Conservation (phyloP, 192 early-diverging fungal species). For the Coemansia sp. region DNA sequence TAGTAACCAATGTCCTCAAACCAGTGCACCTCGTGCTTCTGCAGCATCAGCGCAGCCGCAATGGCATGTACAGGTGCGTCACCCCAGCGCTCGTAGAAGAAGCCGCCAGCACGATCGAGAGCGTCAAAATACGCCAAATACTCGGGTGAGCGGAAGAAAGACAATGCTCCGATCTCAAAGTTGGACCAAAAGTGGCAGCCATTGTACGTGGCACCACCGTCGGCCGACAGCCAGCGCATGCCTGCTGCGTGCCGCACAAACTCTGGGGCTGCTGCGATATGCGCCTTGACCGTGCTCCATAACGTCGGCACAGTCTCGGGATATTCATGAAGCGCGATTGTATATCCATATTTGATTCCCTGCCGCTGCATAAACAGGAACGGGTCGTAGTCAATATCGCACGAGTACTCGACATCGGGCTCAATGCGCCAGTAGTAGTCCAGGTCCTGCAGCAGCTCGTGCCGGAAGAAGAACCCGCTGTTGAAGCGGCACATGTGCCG, state of each 20-base stretch:
- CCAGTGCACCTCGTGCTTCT: conserved; percentile 62
- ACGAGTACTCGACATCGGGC: conserved; percentile 76
- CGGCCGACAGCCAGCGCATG: conserved; percentile 57
- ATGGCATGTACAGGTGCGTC: conserved; percentile 74
- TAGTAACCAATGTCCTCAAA: conserved; percentile 74
- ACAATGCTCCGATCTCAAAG: conserved; percentile 80
- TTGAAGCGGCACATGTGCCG: conserved; percentile 80
- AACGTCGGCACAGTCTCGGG: conserved; percentile 68
- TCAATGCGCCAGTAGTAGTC: conserved; percentile 92
- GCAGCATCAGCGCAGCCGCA: conserved; percentile 59
- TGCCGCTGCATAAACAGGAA: conserved; percentile 76
- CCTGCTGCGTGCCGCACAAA: conserved; percentile 53
- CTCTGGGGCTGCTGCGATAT: conserved; percentile 52
- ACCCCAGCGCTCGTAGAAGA: conserved; percentile 82
- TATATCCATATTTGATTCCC: conserved; percentile 81
- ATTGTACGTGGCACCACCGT: conserved; percentile 61
- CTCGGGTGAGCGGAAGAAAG: conserved; percentile 65
- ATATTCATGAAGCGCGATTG: conserved; percentile 72
- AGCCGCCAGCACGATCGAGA: conserved; percentile 74
- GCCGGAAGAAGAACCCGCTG: conserved; percentile 77
- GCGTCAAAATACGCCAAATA: conserved; percentile 71
- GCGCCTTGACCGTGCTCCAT: conserved; percentile 64
- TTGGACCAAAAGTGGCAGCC: conserved; percentile 88
- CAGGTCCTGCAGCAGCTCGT: conserved; percentile 64
- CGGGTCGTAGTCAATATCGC: conserved; percentile 82